These are phyloP conservation scores for Schwanniomyces etchellsii DNA, from an alignment of 1,139 yeast genomes.

Conservation along the genomic window DNA sequence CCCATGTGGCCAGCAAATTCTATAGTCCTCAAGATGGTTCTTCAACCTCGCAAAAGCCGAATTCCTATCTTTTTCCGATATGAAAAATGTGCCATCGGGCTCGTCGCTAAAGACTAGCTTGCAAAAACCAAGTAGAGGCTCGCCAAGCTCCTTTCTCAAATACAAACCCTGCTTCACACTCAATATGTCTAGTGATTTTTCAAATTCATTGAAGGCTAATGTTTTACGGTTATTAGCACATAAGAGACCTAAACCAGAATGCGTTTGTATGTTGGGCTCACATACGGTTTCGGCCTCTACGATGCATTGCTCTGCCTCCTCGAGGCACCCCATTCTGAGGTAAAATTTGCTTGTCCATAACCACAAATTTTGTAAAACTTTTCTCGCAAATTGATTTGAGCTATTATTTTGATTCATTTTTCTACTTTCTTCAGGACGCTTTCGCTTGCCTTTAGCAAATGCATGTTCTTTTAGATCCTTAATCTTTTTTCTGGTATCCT, in stretches of 20 bases:
- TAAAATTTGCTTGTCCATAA: slow-evolving; percentile 67
- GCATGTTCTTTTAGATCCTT: slow-evolving; percentile 5
- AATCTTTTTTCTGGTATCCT: slow-evolving; percentile 1
- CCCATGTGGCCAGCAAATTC: slow-evolving; percentile 48
- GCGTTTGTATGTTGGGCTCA: slow-evolving; percentile 49
- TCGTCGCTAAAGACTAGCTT: slow-evolving; percentile 39
- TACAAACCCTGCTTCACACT: slow-evolving; percentile 13
- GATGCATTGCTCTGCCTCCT: slow-evolving; percentile 69
- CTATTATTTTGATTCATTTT: slow-evolving; percentile 1
- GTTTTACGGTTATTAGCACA: slow-evolving; percentile 33
- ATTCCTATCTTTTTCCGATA: slow-evolving; percentile 46
- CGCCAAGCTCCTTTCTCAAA: slow-evolving; percentile 39
- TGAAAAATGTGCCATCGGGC: slow-evolving; percentile 27
- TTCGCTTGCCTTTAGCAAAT: slow-evolving; percentile 3
- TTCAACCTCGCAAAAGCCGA: slow-evolving; percentile 66
- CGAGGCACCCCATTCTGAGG: slow-evolving; percentile 45
- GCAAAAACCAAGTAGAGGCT: slow-evolving; percentile 64
- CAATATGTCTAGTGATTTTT: slow-evolving; percentile 51
- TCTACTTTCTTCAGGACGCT: no score
- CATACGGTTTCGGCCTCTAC: slow-evolving; percentile 59
- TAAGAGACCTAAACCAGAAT: slow-evolving; percentile 50
- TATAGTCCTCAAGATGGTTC: slow-evolving; percentile 50
- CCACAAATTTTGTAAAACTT: slow-evolving; percentile 63
- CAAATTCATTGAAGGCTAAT: slow-evolving; percentile 62
- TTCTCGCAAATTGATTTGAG: slow-evolving; percentile 12